phyloP scores from a whole-genome alignment of 257 asterid genomes.

The Parsonsia alboflavescens region DNA sequence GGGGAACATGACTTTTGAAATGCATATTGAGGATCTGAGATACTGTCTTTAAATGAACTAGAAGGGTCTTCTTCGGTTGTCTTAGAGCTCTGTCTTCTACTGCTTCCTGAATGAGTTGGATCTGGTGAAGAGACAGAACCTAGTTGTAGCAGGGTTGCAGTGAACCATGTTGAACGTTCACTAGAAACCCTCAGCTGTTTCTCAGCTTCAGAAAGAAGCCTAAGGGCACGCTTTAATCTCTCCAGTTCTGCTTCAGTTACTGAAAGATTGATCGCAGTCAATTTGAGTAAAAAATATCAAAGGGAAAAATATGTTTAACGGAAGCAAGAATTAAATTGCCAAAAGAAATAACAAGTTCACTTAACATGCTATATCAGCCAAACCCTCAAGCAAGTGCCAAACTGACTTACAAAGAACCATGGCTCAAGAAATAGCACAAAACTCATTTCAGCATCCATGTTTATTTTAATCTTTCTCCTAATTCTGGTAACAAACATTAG shows the following conservation, averaged over 20 bases:
- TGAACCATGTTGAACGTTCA: constrained; percentile 97
- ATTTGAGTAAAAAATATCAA: background rate
- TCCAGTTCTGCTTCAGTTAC: constrained; percentile 79
- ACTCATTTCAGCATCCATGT: background rate
- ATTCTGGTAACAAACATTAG: background rate
- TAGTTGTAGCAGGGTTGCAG: constrained; percentile 86
- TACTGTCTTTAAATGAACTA: constrained; percentile 46
- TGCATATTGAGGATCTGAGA: constrained; percentile 31
- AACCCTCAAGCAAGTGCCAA: background rate
- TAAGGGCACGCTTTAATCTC: constrained; percentile 73
- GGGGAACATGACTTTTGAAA: constrained; percentile 44
- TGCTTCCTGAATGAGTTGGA: constrained; percentile 68
- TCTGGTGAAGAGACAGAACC: constrained; percentile 74
- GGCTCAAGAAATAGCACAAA: background rate
- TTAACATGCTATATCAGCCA: background rate
- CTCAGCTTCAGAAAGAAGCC: constrained; percentile 89
- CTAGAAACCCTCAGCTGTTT: constrained; percentile 80
- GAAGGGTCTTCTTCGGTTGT: constrained; percentile 61
- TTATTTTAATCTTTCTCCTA: background rate
- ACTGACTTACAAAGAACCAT: background rate
- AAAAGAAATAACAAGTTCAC: background rate
- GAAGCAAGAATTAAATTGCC: background rate
- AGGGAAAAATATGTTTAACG: background rate
- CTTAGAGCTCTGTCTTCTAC: constrained; percentile 72
- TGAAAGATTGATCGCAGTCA: constrained; percentile 26